Evolutionary conservation across 352 stramenopile genomes (phyloP).

Genomic region (Phytophthora syringae): DNA sequence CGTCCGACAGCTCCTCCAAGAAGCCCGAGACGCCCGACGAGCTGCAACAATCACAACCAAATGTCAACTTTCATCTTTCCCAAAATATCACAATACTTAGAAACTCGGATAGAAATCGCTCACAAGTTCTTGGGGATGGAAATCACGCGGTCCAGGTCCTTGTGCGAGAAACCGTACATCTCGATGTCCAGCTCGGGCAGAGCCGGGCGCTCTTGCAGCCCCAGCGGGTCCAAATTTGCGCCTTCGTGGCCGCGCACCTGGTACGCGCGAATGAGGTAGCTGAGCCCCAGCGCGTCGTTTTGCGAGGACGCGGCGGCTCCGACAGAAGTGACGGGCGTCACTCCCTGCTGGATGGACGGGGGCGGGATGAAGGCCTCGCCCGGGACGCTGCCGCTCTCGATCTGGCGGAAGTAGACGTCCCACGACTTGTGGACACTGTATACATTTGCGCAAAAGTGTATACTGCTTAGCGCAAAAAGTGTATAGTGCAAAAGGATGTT

Average conservation of each 20-base stretch:
- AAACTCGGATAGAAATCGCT: constrained; percentile 22
- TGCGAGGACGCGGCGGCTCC: constrained; percentile 48
- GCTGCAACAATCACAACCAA: constrained; percentile 36
- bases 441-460: neutral
- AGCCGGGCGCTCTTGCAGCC: constrained; percentile 70
- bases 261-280: constrained; percentile 98
- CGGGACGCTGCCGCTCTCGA: constrained; percentile 81
- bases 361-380: constrained; percentile 87
- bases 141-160: constrained; percentile 91
- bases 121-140: constrained; percentile 89
- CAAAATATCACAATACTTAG: constrained; percentile 4
- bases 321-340: constrained; percentile 67
- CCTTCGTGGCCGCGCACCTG: constrained; percentile 96
- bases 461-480: neutral
- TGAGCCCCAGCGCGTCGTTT: constrained; percentile 91
- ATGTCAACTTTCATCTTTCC: neutral
- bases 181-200: constrained; percentile 90
- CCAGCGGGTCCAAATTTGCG: constrained; percentile 98
- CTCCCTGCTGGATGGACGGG: constrained; percentile 76
- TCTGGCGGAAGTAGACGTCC: constrained; percentile 87
- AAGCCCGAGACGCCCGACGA: constrained; percentile 91
- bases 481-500: no score
- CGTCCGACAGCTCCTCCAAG: constrained; percentile 80
- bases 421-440: constrained; percentile 86
- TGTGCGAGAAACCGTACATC: constrained; percentile 93